phyloP scores from a whole-genome alignment of 164 flowering plant species.

The Vitis rupestris region DNA sequence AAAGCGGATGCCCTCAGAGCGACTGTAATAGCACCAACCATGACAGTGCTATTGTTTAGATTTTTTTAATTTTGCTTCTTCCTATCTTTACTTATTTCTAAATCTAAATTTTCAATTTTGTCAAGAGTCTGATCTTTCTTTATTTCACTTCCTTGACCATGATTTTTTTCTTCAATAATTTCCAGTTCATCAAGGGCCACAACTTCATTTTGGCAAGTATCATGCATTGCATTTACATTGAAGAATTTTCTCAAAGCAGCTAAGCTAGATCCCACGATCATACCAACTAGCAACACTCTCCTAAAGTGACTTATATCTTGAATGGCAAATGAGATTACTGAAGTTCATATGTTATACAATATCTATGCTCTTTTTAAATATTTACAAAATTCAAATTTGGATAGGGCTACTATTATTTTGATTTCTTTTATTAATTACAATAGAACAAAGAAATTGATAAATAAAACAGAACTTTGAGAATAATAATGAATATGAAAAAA shows the following conservation, averaged over 20 bases:
- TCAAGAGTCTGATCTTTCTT: slow-evolving; percentile 14
- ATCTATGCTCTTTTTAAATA: too few species aligned
- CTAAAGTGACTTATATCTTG: slow-evolving; percentile 51
- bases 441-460: too few species aligned
- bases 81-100: slow-evolving; percentile 14
- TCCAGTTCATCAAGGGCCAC: slow-evolving; percentile 8
- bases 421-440: too few species aligned
- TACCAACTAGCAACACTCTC: slow-evolving; percentile 79
- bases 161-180: slow-evolving; percentile 9
- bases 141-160: slow-evolving; percentile 15
- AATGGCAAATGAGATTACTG: slow-evolving; percentile 49
- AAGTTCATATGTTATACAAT: too few species aligned
- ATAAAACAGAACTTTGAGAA: too few species aligned
- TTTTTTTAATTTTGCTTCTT: slow-evolving; percentile 11
- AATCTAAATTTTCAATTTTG: slow-evolving; percentile 14
- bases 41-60: slow-evolving; percentile 19
- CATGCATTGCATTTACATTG: slow-evolving; percentile 31
- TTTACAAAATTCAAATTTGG: too few species aligned
- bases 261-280: slow-evolving; percentile 73
- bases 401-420: too few species aligned
- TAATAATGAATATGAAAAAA: too few species aligned
- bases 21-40: slow-evolving; percentile 95
- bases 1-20: slow-evolving; percentile 92
- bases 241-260: slow-evolving; percentile 67
- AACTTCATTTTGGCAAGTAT: slow-evolving; percentile 14